Base-by-base conservation (phyloP, 345 rosid genomes). In the Gossypium anomalum region DNA sequence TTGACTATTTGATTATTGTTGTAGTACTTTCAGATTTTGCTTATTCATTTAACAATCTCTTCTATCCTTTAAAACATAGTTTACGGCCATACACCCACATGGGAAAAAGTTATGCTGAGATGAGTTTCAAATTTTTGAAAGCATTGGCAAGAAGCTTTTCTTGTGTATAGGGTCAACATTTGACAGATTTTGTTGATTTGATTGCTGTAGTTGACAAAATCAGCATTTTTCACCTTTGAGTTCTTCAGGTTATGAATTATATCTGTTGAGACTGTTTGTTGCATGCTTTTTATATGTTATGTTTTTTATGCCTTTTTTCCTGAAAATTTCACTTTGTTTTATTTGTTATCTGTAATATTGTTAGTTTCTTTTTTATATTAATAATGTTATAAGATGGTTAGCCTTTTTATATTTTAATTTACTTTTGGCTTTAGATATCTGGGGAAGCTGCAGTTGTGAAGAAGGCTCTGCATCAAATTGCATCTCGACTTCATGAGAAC, bases 391-490 rank as follows among this genome's bases (percentile, higher is more conserved):
- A 51, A 44, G 14, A 75, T 45, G 51, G 22, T 64, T 64, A 25
- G 13, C 44, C 60, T 41, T 9, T 73, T 58, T 53, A 25, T 22
- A 4, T 52, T 22, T 49, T 25, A 67, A 15, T 43, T 41, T 77
- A 59, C 68, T 67, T 61, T 53, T 67, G 47, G 73, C 60, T 57
- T 27, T 81, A 95, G 99, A 81, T 95, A 75, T 83, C 94, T 60
- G 98, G 99, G 57, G 98, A 95, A 80, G 82, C 87, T 78, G 81
- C 83, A 58, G 81, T 90, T 75, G 94, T 95, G 77, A 95, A 89
- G 73, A 91, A 88, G 88, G 98, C 99, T 74, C 78, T 95, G 67
- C 83, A 75, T 75, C 91, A 91, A 82, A 93, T 91, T 82, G 97
- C 97, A 23, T 72, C 89, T 58, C 92, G 97, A 43, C 89, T 95